phyloP scores from a whole-genome alignment of 2,329 filamentous ascomycete species.

The Paecilomyces variotii region DNA sequence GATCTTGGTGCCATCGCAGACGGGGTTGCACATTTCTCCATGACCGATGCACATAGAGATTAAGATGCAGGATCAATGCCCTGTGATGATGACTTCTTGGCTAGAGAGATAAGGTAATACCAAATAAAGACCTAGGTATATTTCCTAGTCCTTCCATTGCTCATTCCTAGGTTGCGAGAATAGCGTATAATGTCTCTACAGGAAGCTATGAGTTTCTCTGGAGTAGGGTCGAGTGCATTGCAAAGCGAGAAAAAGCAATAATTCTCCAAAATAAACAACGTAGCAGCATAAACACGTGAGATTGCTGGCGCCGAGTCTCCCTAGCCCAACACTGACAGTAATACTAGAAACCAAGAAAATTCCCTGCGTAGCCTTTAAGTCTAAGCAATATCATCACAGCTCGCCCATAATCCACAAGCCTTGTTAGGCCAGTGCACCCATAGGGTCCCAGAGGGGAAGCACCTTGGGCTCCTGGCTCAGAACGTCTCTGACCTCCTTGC shows the following conservation, averaged over 20 bases:
- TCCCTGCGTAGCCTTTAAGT: background rate
- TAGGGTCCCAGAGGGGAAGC: constrained; percentile 71
- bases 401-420: constrained; percentile 8
- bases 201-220: too few species aligned
- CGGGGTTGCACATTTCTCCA: background rate
- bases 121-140: background rate
- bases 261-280: background rate
- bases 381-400: background rate
- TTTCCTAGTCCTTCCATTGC: background rate
- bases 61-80: background rate
- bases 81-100: background rate
- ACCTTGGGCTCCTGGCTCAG: constrained; percentile 62
- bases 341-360: background rate
- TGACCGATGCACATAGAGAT: background rate
- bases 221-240: background rate
- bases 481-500: constrained; percentile 60
- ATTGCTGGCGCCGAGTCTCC: background rate
- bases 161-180: background rate
- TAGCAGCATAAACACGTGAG: background rate
- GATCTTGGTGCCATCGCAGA: background rate
- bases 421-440: constrained; percentile 60
- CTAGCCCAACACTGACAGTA: background rate
- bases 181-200: background rate
- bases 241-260: background rate
- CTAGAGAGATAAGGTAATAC: background rate